Percentiles rank a stretch among this genome's conserved stretches.
Conservation (phyloP, 2,329 filamentous ascomycete species). For the Trichoderma sp. region DNA sequence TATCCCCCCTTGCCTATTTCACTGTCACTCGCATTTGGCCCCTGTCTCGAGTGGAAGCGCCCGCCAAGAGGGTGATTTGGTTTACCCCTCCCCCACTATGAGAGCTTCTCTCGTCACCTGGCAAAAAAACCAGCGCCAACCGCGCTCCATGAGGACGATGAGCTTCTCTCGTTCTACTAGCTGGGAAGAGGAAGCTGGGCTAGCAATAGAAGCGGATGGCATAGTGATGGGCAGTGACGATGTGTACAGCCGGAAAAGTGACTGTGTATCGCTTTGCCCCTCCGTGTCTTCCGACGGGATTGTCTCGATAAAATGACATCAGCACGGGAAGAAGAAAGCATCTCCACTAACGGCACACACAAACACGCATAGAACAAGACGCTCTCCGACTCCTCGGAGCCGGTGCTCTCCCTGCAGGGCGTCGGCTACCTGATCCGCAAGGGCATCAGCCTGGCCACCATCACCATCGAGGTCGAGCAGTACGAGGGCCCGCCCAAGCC, state of each 20-base stretch:
- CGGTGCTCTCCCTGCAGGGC: conserved; percentile 69
- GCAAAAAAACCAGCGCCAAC: conserved; percentile 11
- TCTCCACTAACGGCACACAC: background rate
- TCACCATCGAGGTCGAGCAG: conserved; percentile 64
- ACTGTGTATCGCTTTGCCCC: background rate
- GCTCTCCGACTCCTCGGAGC: conserved; percentile 67
- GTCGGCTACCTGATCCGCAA: conserved; percentile 71
- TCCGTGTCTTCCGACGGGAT: background rate
- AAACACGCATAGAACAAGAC: conserved; percentile 63
- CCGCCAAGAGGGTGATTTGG: background rate
- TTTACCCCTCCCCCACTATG: conserved; percentile 10
- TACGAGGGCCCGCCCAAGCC: conserved; percentile 46
- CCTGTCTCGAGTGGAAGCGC: background rate
- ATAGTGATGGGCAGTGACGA: background rate
- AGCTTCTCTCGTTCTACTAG: background rate
- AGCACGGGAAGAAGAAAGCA: background rate
- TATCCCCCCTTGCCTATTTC: background rate
- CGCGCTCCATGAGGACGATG: background rate
- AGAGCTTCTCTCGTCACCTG: background rate
- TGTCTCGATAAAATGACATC: conserved; percentile 4
- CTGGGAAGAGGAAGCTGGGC: background rate
- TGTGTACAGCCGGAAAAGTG: background rate
- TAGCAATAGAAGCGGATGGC: background rate
- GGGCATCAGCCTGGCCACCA: conserved; percentile 64
- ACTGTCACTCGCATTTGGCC: background rate